Evolutionary conservation across 1,284 basidiomycete genomes (phyloP).

Genomic region (Malassezia arunalokei): DNA sequence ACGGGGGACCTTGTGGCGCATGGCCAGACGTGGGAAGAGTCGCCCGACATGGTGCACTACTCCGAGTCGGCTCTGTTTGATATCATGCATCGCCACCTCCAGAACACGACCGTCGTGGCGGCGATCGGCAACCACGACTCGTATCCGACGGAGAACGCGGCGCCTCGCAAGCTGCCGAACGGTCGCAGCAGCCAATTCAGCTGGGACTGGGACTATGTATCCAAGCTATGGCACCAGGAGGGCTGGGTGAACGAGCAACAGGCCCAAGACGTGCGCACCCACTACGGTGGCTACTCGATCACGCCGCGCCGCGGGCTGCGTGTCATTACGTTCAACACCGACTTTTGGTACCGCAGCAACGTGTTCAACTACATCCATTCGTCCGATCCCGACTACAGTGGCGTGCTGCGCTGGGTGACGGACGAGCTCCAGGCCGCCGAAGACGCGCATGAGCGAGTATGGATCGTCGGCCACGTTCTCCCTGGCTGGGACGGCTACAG

Average conservation of each 20-base stretch:
- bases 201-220: conserved; percentile 41
- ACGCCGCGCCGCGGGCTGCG: conserved; percentile 58
- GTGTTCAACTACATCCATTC: conserved; percentile 67
- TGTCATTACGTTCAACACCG: conserved; percentile 64
- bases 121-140: conserved; percentile 44
- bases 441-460: conserved; percentile 49
- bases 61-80: conserved; percentile 37
- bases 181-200: conserved; percentile 27
- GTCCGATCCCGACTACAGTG: conserved; percentile 58
- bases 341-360: conserved; percentile 49
- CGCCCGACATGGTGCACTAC: conserved; percentile 32
- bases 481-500: conserved; percentile 60
- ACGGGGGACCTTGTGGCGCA: conserved; percentile 63
- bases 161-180: conserved; percentile 27
- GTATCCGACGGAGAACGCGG: conserved; percentile 26
- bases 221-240: conserved; percentile 45
- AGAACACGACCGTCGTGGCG: conserved; percentile 32
- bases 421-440: conserved; percentile 56
- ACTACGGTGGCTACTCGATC: conserved; percentile 65
- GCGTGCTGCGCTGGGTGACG: conserved; percentile 64
- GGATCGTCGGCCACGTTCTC: conserved; percentile 67
- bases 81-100: conserved; percentile 22
- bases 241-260: conserved; percentile 58
- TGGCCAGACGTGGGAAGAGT: conserved; percentile 31
- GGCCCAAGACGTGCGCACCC: conserved; percentile 55